A percentile compares a stretch with the other conserved stretches of the same genome.
These are phyloP conservation scores for Rutidosis leptorrhynchoides DNA, from an alignment of 129 eudicot genomes.

Conservation along the genomic window DNA sequence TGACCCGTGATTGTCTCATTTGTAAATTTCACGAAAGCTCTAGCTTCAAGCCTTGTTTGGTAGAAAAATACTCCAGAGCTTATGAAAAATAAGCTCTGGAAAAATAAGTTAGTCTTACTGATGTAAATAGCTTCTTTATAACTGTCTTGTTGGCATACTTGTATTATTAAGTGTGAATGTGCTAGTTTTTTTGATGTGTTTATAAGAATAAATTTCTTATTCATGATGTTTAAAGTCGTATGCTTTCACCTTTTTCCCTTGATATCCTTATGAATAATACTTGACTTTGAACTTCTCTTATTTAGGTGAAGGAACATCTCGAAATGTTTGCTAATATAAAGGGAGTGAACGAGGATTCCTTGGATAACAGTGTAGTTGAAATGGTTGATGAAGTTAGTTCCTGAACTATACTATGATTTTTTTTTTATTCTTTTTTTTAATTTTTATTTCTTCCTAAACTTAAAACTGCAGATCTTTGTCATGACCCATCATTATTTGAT, in stretches of 20 bases:
- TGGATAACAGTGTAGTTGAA: slow-evolving; percentile 62
- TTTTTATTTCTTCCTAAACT: background rate
- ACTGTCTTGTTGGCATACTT: background rate
- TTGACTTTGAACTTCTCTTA: slow-evolving; percentile 21
- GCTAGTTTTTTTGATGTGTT: background rate
- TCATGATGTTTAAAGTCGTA: slow-evolving; percentile 12
- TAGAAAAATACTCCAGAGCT: no score
- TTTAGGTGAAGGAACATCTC: slow-evolving; percentile 95
- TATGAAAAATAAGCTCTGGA: no score
- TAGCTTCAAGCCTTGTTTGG: no score
- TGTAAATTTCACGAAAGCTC: no score
- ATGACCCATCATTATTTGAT: slow-evolving; percentile 6
- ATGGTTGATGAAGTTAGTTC: slow-evolving; percentile 95
- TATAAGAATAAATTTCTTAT: background rate
- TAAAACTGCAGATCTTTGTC: background rate
- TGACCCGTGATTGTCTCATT: background rate
- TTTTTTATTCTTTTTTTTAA: background rate
- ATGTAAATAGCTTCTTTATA: background rate
- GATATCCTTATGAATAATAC: slow-evolving; percentile 21
- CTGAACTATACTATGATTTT: slow-evolving; percentile 24
- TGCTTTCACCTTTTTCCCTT: background rate
- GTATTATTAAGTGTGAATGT: background rate
- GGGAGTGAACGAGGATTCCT: slow-evolving; percentile 75
- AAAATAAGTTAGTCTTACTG: no score
- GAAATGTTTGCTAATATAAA: slow-evolving; percentile 86